A percentile compares a stretch with the other conserved stretches of the same genome.
Evolutionary conservation across 352 stramenopile genomes (phyloP).

Genomic region (Phytophthora sojae): DNA sequence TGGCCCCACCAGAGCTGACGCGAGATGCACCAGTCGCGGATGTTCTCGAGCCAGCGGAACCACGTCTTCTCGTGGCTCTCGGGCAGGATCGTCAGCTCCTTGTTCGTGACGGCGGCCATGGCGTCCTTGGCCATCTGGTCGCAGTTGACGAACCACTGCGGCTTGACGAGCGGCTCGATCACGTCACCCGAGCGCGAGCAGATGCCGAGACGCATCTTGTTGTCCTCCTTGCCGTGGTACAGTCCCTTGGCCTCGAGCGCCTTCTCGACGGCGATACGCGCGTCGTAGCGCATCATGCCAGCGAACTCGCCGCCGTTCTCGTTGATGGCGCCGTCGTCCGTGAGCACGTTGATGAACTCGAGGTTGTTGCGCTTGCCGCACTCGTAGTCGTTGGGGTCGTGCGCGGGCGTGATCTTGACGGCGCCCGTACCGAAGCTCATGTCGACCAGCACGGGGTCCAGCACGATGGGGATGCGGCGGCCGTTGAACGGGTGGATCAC

Average conservation of each 20-base stretch:
- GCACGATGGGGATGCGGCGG: slow-evolving; percentile 97
- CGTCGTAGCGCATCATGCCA: slow-evolving; percentile 92
- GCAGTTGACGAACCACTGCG: slow-evolving; percentile 98
- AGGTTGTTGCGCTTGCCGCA: slow-evolving; percentile 97
- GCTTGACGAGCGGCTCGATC: slow-evolving; percentile 99
- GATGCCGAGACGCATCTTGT: slow-evolving; percentile 98
- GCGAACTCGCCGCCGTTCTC: slow-evolving; percentile 90
- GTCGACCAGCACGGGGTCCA: slow-evolving; percentile 97
- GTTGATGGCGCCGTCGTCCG: slow-evolving; percentile 97
- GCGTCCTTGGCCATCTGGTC: slow-evolving; percentile 87
- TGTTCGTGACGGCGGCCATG: slow-evolving; percentile 83
- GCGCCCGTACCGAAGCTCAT: slow-evolving; percentile 98
- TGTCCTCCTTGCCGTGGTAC: slow-evolving; percentile 96
- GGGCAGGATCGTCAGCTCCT: slow-evolving; percentile 84
- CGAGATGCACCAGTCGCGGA: slow-evolving; percentile 99
- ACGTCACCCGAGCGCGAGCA: slow-evolving; percentile 99
- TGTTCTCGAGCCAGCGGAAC: slow-evolving; percentile 98
- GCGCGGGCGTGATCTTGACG: slow-evolving; percentile 99
- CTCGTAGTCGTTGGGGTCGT: slow-evolving; percentile 99
- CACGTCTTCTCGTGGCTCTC: slow-evolving; percentile 95
- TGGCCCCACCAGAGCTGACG: slow-evolving; percentile 99
- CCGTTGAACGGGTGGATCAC: slow-evolving; percentile 99
- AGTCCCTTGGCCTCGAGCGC: slow-evolving; percentile 94
- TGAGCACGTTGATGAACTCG: slow-evolving; percentile 98
- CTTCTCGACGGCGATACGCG: slow-evolving; percentile 90